Base-by-base conservation (phyloP, 208 protist species). In the Trypanosoma brucei region DNA sequence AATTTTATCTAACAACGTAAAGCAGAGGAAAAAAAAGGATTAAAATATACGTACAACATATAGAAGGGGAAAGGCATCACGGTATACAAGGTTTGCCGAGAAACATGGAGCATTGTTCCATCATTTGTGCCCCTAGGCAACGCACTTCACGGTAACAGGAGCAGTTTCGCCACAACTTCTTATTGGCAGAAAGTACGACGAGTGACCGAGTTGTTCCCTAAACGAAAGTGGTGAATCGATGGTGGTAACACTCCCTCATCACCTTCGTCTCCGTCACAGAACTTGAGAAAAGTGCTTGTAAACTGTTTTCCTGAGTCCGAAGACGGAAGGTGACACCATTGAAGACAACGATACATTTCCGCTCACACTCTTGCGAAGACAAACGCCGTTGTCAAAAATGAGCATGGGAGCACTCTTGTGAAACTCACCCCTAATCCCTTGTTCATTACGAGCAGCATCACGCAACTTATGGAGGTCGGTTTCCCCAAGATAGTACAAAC, bases 401-500 rank as follows among this genome's bases (percentile, higher is more conserved):
- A 95, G 81, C 71, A 93, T 76, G 4, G 86, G 86, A 13, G 84
- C 75, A 66, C 83, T 89, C 31, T 78, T 70, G 53, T 93, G 78
- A 58, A 90, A 88, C 49, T 92, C 83, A 54, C 81, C 83, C 54
- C 73, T 66, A 40, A 93, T 68, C 11, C 83, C 78, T 34, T 61
- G 69, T n/a, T 85, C 74, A 34, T 74, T 80, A 34, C 80, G 48
- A 4, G 79, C 70, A 0, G 54, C 36, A 53, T 95, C 89, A 1
- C 78, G 75, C 44, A 95, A 59, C 3, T 65, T 79, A 31, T 67
- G 55, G 46, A 95, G 66, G 35, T 95, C 84, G 6, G 82, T 64
- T 35, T 87, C 77, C 34, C 89, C 89, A 13, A 95, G 78, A 73
- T 92, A 93, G 72, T 87, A 91, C 38, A 83, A 83, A n/a, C 89